These are phyloP conservation scores for Clonostachys rhizophaga DNA, from an alignment of 2,329 filamentous ascomycete species.

Conservation along the genomic window DNA sequence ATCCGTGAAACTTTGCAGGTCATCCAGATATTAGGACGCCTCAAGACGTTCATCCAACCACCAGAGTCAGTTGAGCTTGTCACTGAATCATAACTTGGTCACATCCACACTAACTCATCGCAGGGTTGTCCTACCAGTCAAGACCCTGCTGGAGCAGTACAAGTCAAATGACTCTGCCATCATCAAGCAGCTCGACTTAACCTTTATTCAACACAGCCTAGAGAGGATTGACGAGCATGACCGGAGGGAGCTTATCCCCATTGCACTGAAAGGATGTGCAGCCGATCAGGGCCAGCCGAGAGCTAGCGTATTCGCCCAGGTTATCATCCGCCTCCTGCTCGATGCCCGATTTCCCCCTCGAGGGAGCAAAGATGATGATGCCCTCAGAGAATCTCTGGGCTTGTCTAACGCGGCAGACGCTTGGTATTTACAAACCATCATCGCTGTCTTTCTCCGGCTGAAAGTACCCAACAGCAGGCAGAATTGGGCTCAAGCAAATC, in stretches of 20 bases:
- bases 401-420: conserved; percentile 66
- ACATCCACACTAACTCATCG: background rate
- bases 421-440: conserved; percentile 66
- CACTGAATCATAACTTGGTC: background rate
- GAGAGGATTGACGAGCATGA: conserved; percentile 48
- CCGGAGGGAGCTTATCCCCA: conserved; percentile 68
- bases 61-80: conserved; percentile 33
- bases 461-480: conserved; percentile 18
- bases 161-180: conserved; percentile 69
- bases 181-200: conserved; percentile 82
- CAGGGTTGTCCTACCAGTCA: conserved; percentile 75
- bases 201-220: conserved; percentile 82
- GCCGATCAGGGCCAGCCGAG: conserved; percentile 20
- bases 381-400: conserved; percentile 61
- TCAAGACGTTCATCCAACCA: conserved; percentile 50
- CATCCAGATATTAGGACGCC: conserved; percentile 43
- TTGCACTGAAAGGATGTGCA: conserved; percentile 22
- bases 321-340: conserved; percentile 72
- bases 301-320: conserved; percentile 67
- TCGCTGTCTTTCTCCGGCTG: conserved; percentile 66
- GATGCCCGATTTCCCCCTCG: conserved; percentile 68
- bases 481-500: conserved; percentile 23
- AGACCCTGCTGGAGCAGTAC: conserved; percentile 83
- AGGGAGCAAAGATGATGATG: conserved; percentile 72
- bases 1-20: conserved; percentile 25